Conservation (phyloP, 2,329 filamentous ascomycete species). For the Passalora sequoiae region DNA sequence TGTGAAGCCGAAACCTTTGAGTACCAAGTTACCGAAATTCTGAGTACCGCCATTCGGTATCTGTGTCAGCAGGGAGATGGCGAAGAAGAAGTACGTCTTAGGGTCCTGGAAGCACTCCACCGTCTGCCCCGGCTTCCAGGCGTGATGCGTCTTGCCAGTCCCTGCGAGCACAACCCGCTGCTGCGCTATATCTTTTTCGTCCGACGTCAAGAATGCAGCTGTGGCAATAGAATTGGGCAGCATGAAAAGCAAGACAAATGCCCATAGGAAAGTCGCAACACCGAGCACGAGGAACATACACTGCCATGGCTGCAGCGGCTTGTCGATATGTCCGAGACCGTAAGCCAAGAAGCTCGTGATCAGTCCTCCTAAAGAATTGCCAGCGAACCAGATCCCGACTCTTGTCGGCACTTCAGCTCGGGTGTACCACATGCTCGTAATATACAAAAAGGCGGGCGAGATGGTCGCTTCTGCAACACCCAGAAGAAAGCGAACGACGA, state of each 20-base stretch:
- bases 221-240: constrained; percentile 16
- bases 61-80: constrained; percentile 17
- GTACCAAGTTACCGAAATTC: constrained; percentile 18
- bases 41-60: constrained; percentile 21
- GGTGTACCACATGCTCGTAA: constrained; percentile 37
- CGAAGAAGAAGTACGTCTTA: constrained; percentile 19
- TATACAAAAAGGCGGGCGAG: constrained; percentile 38
- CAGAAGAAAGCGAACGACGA: constrained; percentile 36
- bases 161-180: constrained; percentile 11
- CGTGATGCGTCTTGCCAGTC: constrained; percentile 13
- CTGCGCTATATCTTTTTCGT: constrained; percentile 15
- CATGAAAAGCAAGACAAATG: constrained; percentile 15
- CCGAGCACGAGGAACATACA: constrained; percentile 31
- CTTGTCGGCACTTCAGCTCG: constrained; percentile 29
- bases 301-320: constrained; percentile 29
- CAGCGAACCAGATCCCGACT: constrained; percentile 21
- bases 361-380: constrained; percentile 18
- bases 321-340: constrained; percentile 24
- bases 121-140: constrained; percentile 13
- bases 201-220: constrained; percentile 11
- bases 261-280: constrained; percentile 17
- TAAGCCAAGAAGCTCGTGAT: constrained; percentile 25
- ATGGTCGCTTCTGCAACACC: constrained; percentile 34
- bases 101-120: constrained; percentile 18
- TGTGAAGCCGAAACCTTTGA: constrained; percentile 21